Evolutionary conservation across 2,329 filamentous ascomycete species (phyloP).

Genomic region (Penicillium sp.): DNA sequence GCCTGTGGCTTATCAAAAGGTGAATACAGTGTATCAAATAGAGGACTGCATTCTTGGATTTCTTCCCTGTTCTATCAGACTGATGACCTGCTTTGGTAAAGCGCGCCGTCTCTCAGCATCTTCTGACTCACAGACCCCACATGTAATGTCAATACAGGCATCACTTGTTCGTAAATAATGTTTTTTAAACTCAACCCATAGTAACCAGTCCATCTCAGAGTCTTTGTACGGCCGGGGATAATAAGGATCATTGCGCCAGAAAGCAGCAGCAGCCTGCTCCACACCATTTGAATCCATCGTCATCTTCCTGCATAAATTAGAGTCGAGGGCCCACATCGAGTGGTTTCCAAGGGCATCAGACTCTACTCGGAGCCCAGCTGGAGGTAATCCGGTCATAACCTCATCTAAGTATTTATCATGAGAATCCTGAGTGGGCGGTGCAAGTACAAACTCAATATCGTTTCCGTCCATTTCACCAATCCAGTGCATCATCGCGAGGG

Average conservation of each 20-base stretch:
- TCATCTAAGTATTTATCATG: neutral
- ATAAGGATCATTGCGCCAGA: conserved; percentile 54
- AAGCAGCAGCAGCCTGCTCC: conserved; percentile 44
- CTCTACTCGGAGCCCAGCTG: neutral
- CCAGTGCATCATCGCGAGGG: conserved; percentile 56
- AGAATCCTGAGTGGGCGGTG: conserved; percentile 4
- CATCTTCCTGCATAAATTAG: conserved; percentile 44
- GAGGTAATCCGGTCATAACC: neutral
- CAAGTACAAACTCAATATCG: conserved; percentile 59
- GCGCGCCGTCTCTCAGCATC: no score
- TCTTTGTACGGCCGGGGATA: conserved; percentile 45
- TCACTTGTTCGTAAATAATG: no score
- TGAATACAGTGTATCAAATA: no score
- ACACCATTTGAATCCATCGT: conserved; percentile 44
- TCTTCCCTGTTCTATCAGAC: no score
- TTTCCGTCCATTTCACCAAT: conserved; percentile 49
- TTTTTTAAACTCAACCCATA: no score
- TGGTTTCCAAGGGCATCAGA: conserved; percentile 33
- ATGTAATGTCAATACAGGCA: no score
- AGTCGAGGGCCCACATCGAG: conserved; percentile 51
- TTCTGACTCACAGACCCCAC: no score
- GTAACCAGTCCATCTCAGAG: neutral
- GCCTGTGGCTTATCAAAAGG: no score
- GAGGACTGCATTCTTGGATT: no score
- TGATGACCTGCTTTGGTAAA: no score